A percentile compares a stretch with the other conserved stretches of the same genome.
phyloP scores from a whole-genome alignment of 768 basidiomycete genomes.

The Candolleomyces efflorescens region DNA sequence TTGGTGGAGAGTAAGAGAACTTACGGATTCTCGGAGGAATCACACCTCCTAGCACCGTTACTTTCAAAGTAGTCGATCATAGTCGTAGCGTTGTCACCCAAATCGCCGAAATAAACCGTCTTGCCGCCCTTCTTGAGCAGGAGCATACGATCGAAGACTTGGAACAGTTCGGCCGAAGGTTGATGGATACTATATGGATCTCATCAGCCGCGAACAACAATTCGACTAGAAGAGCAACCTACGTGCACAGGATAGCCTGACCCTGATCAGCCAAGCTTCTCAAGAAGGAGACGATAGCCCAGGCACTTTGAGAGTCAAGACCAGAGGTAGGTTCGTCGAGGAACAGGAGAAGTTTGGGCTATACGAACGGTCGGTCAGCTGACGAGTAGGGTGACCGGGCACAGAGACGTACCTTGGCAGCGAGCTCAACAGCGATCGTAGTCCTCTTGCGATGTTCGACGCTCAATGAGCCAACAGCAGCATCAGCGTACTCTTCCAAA shows the following conservation, averaged over 20 bases:
- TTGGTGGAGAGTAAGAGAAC: conserved; percentile 8
- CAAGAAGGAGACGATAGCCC: conserved; percentile 78
- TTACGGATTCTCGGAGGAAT: conserved; percentile 69
- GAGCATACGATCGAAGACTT: conserved; percentile 69
- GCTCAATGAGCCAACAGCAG: conserved; percentile 59
- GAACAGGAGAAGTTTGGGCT: conserved; percentile 81
- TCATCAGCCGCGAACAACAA: background rate
- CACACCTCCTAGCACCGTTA: conserved; percentile 62
- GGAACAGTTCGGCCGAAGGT: conserved; percentile 80
- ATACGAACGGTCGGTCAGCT: conserved; percentile 13
- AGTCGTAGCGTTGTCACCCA: conserved; percentile 58
- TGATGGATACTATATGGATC: conserved; percentile 38
- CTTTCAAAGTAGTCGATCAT: conserved; percentile 72
- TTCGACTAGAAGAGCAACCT: conserved; percentile 18
- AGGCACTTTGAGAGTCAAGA: conserved; percentile 83
- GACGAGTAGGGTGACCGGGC: background rate
- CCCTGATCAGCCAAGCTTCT: conserved; percentile 74
- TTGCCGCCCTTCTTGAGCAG: conserved; percentile 77
- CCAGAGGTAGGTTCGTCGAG: conserved; percentile 90
- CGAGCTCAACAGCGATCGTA: conserved; percentile 86
- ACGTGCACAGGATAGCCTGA: conserved; percentile 88
- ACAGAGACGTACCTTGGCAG: conserved; percentile 60
- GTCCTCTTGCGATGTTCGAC: conserved; percentile 77
- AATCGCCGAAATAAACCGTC: conserved; percentile 69
- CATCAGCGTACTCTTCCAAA: conserved; percentile 57